Evolutionary conservation across 2,329 filamentous ascomycete species (phyloP), one percentile per base, ranked within the genome.

Genomic region (Fusarium concolor): DNA sequence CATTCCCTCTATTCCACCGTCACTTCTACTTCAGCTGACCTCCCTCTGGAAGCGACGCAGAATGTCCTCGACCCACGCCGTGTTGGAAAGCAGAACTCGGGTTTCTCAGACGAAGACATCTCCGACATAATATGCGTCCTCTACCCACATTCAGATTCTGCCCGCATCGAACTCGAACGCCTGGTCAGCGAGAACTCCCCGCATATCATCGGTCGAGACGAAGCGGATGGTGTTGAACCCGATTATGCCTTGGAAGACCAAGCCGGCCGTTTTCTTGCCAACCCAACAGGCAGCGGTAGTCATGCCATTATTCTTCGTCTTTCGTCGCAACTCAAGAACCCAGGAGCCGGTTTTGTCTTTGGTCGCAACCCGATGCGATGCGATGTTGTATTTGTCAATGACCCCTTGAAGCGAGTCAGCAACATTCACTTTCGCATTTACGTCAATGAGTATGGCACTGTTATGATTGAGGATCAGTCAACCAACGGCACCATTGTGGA

Each of bases 341-440:
- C 90, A 9, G 75, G 82, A 5, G 81, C 87, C 51, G 96, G 96
- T 37, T 98, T 96, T 79, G 86, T 88, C 42, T 98, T 99, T 78
- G 96, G 96, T 29, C 89, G 96, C 56, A 95, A 96, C 74, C 71
- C 79, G 1, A 72, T 78, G 44, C 85, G 87, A 33, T 96, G 92
- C 78, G 96, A 99, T 59, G 80, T 94, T 45, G 86, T 86, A 71
- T 88, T 93, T 46, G 78, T 82, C 35, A 84, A 89, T 66, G 91
- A 95, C 69, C 86, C 87, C 1, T 82, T 87, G 52, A 91, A 88
- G 76, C 87, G 92, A 42, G 86, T 99, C 62, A 98, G 95, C 82
- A 97, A 98, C 76, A 86, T 92, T n/a, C 96, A 99, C 77, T 99
- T 98, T 77, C 90, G 93, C 53, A 97, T 99, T 65, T 97, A 91